phyloP scores from a whole-genome alignment of 495 filamentous ascomycete genomes.

The Neurospora hispaniola region DNA sequence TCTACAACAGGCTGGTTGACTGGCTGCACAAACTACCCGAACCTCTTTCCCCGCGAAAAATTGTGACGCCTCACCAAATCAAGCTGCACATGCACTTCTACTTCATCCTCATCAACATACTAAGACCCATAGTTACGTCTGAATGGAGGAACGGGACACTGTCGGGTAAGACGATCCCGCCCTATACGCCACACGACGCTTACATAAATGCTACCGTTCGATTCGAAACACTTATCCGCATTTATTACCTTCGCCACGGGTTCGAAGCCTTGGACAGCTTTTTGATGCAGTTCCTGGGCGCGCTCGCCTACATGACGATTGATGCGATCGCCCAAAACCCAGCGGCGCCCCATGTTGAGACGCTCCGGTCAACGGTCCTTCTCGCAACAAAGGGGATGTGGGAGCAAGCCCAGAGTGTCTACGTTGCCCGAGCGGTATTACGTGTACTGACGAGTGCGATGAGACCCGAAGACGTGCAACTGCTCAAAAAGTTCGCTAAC shows the following conservation, averaged over 20 bases:
- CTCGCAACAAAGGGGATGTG: constrained; percentile 27
- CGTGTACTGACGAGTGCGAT: constrained; percentile 13
- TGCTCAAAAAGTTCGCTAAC: constrained; percentile 13
- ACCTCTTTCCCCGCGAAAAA: constrained; percentile 20
- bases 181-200: constrained; percentile 9
- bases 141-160: constrained; percentile 7
- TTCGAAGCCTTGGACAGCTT: constrained; percentile 26
- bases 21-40: constrained; percentile 26
- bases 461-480: constrained; percentile 13
- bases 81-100: constrained; percentile 26
- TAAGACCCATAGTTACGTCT: constrained; percentile 12
- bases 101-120: constrained; percentile 13
- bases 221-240: constrained; percentile 26
- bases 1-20: constrained; percentile 15
- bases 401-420: constrained; percentile 23
- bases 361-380: constrained; percentile 22
- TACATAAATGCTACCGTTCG: constrained; percentile 18
- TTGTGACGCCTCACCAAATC: constrained; percentile 28
- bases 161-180: not conserved
- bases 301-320: constrained; percentile 20
- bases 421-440: constrained; percentile 17
- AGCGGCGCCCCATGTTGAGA: constrained; percentile 11
- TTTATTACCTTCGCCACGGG: constrained; percentile 33
- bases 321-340: constrained; percentile 11
- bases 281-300: constrained; percentile 24